Base-by-base conservation (phyloP, 805 yeast genomes). In the Kluyveromyces wickerhamii region DNA sequence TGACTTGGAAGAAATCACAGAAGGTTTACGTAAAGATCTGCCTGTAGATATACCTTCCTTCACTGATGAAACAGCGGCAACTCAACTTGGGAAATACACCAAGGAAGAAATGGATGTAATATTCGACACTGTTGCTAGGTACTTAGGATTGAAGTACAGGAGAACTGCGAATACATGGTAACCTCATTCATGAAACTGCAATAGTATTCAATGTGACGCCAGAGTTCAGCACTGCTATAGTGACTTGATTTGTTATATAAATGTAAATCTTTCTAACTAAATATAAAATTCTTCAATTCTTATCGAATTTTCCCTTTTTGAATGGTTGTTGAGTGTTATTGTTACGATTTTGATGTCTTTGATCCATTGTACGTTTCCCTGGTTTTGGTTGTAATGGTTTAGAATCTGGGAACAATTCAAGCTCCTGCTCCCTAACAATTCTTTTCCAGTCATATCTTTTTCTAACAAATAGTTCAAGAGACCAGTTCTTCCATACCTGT, bases 401-500 rank as follows among this genome's bases (percentile, higher is more conserved):
- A 28, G 60, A 46, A 34, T 50, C 51, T 23, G 68, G 66, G 46
- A 62, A 64, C 23, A 59, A 42, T 27, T 60, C 69, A 27, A 53
- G 46, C 40, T 70, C 74, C 44, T 70, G 71, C 29, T 72, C 70
- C 39, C 74, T 82, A 12, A 79, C 67, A 24, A 72, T 44, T 38
- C 47, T 62, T 59, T 81, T 84, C 97, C 97, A 89, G 51, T 87
- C 96, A 50, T 66, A 73, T 55, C 78, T 72, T 59, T 78, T 77
- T 52, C 94, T 69, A 8, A 64, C 53, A 49, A 76, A 89, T 47
- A 78, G 60, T 54, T 92, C 97, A 79, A 89, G 71, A 20, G 72
- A 63, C 96, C 96, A 92, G 57, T 89, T 89, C 55, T 80, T 84
- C 97, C 96, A 92, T 2, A 92, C 97, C 48, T 77, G 70, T 52